Percentiles rank a stretch among this genome's conserved stretches.
Conservation (phyloP, 2,329 filamentous ascomycete genomes). For the Bertia moriformis region DNA sequence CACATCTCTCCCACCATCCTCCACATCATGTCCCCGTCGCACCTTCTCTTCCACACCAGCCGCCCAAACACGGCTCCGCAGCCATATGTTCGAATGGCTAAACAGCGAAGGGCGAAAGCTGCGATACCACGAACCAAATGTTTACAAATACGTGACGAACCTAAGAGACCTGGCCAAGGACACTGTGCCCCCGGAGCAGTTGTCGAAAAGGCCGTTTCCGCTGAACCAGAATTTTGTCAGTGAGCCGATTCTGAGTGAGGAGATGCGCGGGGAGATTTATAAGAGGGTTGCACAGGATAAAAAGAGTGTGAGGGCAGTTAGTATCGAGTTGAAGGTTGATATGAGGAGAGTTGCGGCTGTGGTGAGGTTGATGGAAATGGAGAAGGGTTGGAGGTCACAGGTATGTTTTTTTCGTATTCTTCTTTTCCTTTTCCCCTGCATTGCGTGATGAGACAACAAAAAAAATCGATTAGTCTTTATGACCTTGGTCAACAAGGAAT, state of each 20-base stretch:
- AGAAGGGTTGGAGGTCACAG: conserved; percentile 48
- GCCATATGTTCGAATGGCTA: conserved; percentile 13
- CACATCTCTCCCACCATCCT: too few relatives aligned
- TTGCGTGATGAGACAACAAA: conserved; percentile 33
- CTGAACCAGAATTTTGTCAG: conserved; percentile 44
- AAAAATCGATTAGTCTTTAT: conserved; percentile 13
- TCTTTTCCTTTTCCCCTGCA: conserved; percentile 9
- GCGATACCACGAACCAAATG: conserved; percentile 9
- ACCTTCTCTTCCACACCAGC: conserved; percentile 13
- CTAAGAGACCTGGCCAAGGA: background rate
- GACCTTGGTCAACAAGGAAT: background rate
- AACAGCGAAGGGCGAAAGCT: conserved; percentile 9
- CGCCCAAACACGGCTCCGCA: conserved; percentile 11
- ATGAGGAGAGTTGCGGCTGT: conserved; percentile 59
- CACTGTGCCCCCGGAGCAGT: too few relatives aligned
- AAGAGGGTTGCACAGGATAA: conserved; percentile 35
- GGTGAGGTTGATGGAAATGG: conserved; percentile 53
- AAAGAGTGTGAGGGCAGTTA: conserved; percentile 44
- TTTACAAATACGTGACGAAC: conserved; percentile 13
- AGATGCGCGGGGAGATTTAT: conserved; percentile 50
- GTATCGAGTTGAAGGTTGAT: conserved; percentile 47
- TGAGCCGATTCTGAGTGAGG: conserved; percentile 48
- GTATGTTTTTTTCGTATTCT: conserved; percentile 29
- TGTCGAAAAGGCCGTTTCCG: conserved; percentile 51
- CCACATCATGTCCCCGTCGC: conserved; percentile 7